Percentiles rank a stretch among this genome's conserved stretches.
Evolutionary conservation across 2,329 filamentous ascomycete species (phyloP).

Genomic region (Tolypocladium endophyticum): DNA sequence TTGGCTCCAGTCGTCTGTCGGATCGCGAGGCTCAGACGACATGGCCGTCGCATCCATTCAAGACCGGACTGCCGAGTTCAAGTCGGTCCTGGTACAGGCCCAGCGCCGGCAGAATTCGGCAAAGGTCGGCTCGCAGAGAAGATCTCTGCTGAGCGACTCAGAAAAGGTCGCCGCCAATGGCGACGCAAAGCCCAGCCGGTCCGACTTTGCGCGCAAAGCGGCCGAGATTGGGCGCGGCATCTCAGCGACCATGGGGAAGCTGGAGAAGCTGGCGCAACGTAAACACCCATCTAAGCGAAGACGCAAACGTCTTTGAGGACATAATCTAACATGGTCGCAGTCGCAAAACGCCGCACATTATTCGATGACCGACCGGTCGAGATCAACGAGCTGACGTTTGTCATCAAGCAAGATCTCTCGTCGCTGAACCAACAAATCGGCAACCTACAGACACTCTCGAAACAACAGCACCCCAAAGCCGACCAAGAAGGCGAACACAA

Average conservation of each 20-base stretch:
- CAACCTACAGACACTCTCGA: slow-evolving; percentile 65
- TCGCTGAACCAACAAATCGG: slow-evolving; percentile 78
- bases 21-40: slow-evolving; percentile 9
- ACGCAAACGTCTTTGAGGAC: not conserved
- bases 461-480: slow-evolving; percentile 61
- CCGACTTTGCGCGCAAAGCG: slow-evolving; percentile 86
- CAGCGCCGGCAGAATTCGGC: slow-evolving; percentile 68
- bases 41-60: slow-evolving; percentile 74
- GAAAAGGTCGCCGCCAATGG: slow-evolving; percentile 56
- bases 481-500: slow-evolving; percentile 92
- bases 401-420: slow-evolving; percentile 95
- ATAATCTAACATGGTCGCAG: slow-evolving; percentile 26
- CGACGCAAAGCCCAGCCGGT: slow-evolving; percentile 49
- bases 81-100: slow-evolving; percentile 76
- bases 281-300: slow-evolving; percentile 18
- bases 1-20: slow-evolving; percentile 21
- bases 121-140: slow-evolving; percentile 69
- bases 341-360: slow-evolving; percentile 92
- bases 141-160: slow-evolving; percentile 65
- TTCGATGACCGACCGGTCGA: slow-evolving; percentile 96
- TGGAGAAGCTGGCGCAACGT: slow-evolving; percentile 85
- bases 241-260: slow-evolving; percentile 82
- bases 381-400: slow-evolving; percentile 92
- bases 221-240: slow-evolving; percentile 90
- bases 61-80: slow-evolving; percentile 93